These are phyloP conservation scores for Talaromyces borbonicus DNA, from an alignment of 495 filamentous ascomycete genomes.

Conservation along the genomic window DNA sequence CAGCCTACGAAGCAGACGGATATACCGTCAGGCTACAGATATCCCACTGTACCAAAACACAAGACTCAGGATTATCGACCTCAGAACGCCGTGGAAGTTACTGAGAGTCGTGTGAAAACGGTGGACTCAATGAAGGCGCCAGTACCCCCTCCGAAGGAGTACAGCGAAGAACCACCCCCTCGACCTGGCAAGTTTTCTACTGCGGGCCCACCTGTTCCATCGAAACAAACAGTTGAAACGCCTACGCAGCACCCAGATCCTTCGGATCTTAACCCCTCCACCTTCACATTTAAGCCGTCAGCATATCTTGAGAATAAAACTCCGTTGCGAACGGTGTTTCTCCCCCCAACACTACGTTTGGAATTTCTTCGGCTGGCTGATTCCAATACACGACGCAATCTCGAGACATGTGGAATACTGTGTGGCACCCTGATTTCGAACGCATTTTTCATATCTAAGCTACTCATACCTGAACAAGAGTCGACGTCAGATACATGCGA, in stretches of 20 bases:
- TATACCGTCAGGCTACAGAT: slow-evolving; percentile 30
- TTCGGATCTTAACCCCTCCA: slow-evolving; percentile 35
- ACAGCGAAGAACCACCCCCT: slow-evolving; percentile 13
- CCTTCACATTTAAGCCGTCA: slow-evolving; percentile 72
- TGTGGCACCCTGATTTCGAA: slow-evolving; percentile 87
- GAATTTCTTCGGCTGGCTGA: slow-evolving; percentile 62
- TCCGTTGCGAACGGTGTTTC: slow-evolving; percentile 76
- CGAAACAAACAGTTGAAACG: slow-evolving; percentile 22
- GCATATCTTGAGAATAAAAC: slow-evolving; percentile 83
- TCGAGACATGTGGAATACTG: slow-evolving; percentile 92
- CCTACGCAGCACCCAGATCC: slow-evolving; percentile 17
- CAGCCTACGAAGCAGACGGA: slow-evolving; percentile 5
- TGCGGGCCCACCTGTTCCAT: slow-evolving; percentile 19
- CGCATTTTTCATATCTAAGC: slow-evolving; percentile 76
- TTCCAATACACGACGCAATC: slow-evolving; percentile 65
- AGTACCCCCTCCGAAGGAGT: slow-evolving; percentile 41
- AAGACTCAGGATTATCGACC: slow-evolving; percentile 18
- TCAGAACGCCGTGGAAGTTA: slow-evolving; percentile 8
- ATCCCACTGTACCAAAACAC: slow-evolving; percentile 45
- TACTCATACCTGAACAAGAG: slow-evolving; percentile 86
- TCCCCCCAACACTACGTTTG: slow-evolving; percentile 63
- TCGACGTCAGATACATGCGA: slow-evolving; percentile 90
- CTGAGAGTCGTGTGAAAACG: slow-evolving; percentile 8
- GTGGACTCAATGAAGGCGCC: slow-evolving; percentile 29
- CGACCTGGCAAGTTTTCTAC: slow-evolving; percentile 24